Conservation (phyloP, 2,329 filamentous ascomycete genomes). For the Knoxdaviesia proteae region DNA sequence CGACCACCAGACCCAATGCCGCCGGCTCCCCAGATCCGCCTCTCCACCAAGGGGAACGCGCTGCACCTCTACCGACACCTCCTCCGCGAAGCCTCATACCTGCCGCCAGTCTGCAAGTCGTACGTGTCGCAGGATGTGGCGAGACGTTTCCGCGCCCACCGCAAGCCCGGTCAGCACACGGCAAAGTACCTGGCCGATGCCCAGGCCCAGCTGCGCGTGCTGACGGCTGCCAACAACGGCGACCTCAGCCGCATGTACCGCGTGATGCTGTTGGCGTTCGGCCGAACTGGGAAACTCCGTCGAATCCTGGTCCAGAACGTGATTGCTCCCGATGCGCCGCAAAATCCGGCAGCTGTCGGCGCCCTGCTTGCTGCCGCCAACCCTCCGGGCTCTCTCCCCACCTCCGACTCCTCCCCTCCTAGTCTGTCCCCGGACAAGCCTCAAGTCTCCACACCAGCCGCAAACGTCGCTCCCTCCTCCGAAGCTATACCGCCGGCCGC, state of each 20-base stretch:
- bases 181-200: constrained; percentile 18
- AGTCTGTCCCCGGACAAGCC: too few species aligned
- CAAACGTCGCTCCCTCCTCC: too few species aligned
- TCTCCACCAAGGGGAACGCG: constrained; percentile 12
- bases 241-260: constrained; percentile 22
- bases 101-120: constrained; percentile 27
- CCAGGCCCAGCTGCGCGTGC: constrained; percentile 19
- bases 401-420: too few species aligned
- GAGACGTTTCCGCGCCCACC: constrained; percentile 22
- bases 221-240: constrained; percentile 33
- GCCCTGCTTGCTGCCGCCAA: constrained; percentile 6
- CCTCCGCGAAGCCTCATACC: constrained; percentile 38
- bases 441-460: too few species aligned
- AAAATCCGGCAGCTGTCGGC: constrained; percentile 20
- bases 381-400: too few species aligned
- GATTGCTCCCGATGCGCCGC: constrained; percentile 14
- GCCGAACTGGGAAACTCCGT: constrained; percentile 28
- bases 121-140: constrained; percentile 22
- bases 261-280: constrained; percentile 29
- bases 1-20: neutral
- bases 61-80: constrained; percentile 35
- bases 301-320: constrained; percentile 23
- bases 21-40: constrained; percentile 10
- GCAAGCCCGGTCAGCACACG: constrained; percentile 9
- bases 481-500: too few species aligned